Percentiles rank a stretch among this genome's conserved stretches.
Evolutionary conservation across 805 yeast species (phyloP).

Genomic region (Kodamaea restingae): DNA sequence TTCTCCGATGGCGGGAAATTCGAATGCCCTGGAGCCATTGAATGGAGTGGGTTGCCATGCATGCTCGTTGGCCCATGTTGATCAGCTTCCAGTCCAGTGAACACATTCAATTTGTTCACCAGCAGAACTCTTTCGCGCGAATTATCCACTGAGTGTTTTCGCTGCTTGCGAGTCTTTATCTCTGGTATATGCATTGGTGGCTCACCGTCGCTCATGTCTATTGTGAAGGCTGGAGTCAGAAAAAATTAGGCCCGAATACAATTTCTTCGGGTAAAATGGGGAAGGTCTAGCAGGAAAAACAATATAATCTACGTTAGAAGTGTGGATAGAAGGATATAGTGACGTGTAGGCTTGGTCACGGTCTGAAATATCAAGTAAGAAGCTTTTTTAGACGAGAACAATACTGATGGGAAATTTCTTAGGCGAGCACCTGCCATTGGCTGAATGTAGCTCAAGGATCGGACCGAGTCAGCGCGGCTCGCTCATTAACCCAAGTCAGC

Average conservation of each 20-base stretch:
- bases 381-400: too few species aligned
- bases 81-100: not conserved
- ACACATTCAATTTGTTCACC: constrained; percentile 25
- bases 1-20: not conserved
- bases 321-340: too few species aligned
- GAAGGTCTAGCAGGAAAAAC: too few species aligned
- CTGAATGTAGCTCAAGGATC: too few species aligned
- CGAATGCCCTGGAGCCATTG: not conserved
- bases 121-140: constrained; percentile 20
- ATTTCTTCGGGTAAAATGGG: too few species aligned
- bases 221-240: not conserved
- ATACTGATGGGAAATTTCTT: too few species aligned
- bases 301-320: too few species aligned
- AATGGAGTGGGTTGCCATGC: not conserved
- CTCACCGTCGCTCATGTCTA: not conserved
- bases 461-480: too few species aligned
- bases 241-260: not conserved
- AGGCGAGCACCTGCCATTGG: too few species aligned
- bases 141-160: constrained; percentile 1
- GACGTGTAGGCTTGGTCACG: too few species aligned
- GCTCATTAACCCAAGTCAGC: too few species aligned
- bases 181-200: not conserved
- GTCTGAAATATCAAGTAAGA: too few species aligned
- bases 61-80: not conserved
- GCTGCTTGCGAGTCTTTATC: constrained; percentile 4